A percentile compares a stretch with the other conserved stretches of the same genome.
Evolutionary conservation across 257 asterid genomes (phyloP).

Genomic region (Misopates orontium): DNA sequence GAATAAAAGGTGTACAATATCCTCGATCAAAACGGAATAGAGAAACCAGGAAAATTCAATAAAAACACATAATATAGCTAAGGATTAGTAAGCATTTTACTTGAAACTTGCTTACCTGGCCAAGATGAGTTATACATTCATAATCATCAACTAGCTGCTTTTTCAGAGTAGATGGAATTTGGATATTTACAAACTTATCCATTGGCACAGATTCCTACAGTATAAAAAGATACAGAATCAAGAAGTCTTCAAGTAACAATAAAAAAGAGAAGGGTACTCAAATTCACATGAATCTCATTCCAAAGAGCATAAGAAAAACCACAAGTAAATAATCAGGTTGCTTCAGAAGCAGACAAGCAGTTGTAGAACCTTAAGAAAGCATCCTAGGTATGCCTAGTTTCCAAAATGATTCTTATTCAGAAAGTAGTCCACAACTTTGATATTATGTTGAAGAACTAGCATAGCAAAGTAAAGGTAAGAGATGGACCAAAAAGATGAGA

Average conservation of each 20-base stretch:
- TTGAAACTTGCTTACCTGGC: constrained; percentile 52
- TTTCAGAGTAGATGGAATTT: constrained; percentile 62
- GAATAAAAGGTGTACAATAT: not conserved
- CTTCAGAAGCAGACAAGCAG: not conserved
- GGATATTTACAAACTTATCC: constrained; percentile 55
- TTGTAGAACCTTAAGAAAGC: not conserved
- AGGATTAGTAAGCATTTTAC: constrained; percentile 6
- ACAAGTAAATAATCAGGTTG: constrained; percentile 6
- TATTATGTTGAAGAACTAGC: constrained; percentile 14
- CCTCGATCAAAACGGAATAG: not conserved
- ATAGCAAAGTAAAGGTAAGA: not conserved
- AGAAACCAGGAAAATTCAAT: constrained; percentile 11
- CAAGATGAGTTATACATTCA: constrained; percentile 59
- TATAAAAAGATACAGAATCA: constrained; percentile 13
- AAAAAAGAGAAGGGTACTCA: not conserved
- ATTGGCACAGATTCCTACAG: constrained; percentile 44
- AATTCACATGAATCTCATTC: not conserved
- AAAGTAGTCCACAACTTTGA: not conserved
- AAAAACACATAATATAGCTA: not conserved
- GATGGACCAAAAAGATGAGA: not conserved
- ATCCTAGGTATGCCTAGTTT: not conserved
- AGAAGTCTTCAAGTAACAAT: constrained; percentile 10
- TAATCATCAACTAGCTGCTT: constrained; percentile 65
- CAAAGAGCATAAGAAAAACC: not conserved
- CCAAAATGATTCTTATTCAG: not conserved